Evolutionary conservation across 176 grass and related monocot genomes (phyloP), one percentile per base, ranked within the genome.

Genomic region (Triticum timopheevii): DNA sequence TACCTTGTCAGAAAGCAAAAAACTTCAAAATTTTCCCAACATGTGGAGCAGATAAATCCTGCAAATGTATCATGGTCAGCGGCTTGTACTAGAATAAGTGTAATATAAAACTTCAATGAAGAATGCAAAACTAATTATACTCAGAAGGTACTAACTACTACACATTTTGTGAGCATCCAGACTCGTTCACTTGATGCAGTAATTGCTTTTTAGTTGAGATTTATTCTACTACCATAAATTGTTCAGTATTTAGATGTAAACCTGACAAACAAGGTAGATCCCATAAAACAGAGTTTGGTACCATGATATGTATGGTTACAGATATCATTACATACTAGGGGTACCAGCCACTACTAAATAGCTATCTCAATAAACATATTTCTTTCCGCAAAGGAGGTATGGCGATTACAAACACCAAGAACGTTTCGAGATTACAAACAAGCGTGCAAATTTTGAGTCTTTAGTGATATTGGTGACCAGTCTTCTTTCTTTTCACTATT

Each of bases 31-130:
- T 58, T 25, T 35, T 40, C 31, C 33, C 58, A 58, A 83, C 3
- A 23, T 3, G 22, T 73, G 84, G 54, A 83, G 65, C 65, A 79
- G 65, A 86, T 73, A 86, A 70, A 28, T 88, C 86, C 86, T 92
- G 86, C 78, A 82, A 78, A 70, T 77, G 27, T 72, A 73, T n/a
- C 34, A 81, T 65, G 25, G 65, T 84, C 65, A 74, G 67, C 22
- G 10, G 7, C 0, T 81, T 69, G 20, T 76, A 76, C 73, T 71
- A 82, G 16, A 30, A 1, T 56, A 52, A 81, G 31, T 78, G 30
- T n/a, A 36, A 38, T 78, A 38, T 8, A 78, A 52, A 36, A 78
- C 19, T 78, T 80, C 6, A 81, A 81, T 81, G 25, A n/a, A 8
- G 47, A 49, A 82, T 70, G 65, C 64, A 56, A 69, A 82, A 81